A percentile compares a stretch with the other conserved stretches of the same genome.
Evolutionary conservation across 192 early-diverging fungal genomes (phyloP).

Genomic region (Geosiphon pyriformis): DNA sequence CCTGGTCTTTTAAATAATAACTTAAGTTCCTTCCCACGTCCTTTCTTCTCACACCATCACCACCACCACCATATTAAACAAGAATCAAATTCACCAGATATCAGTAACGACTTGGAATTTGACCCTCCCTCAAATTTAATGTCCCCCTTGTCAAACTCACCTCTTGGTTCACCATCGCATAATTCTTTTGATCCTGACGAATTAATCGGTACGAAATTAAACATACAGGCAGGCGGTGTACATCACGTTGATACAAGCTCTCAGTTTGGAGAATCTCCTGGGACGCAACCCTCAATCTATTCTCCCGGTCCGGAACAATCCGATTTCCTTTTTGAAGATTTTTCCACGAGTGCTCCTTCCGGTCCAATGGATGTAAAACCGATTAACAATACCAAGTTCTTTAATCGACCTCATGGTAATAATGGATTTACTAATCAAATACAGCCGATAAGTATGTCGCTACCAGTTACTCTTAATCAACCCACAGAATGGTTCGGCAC

Average conservation of each 20-base stretch:
- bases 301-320: slow-evolving; percentile 30
- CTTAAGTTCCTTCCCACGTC: background rate
- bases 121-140: slow-evolving; percentile 32
- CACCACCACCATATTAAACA: slow-evolving; percentile 30
- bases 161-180: slow-evolving; percentile 32
- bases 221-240: too few relatives aligned
- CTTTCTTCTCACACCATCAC: slow-evolving; percentile 1
- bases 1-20: slow-evolving; percentile 15
- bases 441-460: slow-evolving; percentile 1
- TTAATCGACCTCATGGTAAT: background rate
- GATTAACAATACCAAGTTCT: background rate
- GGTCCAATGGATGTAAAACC: slow-evolving; percentile 8
- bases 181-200: slow-evolving; percentile 21
- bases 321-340: slow-evolving; percentile 33
- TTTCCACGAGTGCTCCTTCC: slow-evolving; percentile 27
- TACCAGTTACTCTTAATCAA: background rate
- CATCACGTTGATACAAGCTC: slow-evolving; percentile 4
- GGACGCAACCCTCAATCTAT: slow-evolving; percentile 31
- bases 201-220: slow-evolving; percentile 27
- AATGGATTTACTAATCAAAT: background rate
- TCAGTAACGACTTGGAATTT: slow-evolving; percentile 36
- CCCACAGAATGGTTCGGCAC: too few relatives aligned
- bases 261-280: slow-evolving; percentile 35
- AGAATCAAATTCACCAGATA: slow-evolving; percentile 34
- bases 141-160: slow-evolving; percentile 35